Conservation (phyloP, 352 stramenopile genomes). For the Pythium periplocum region DNA sequence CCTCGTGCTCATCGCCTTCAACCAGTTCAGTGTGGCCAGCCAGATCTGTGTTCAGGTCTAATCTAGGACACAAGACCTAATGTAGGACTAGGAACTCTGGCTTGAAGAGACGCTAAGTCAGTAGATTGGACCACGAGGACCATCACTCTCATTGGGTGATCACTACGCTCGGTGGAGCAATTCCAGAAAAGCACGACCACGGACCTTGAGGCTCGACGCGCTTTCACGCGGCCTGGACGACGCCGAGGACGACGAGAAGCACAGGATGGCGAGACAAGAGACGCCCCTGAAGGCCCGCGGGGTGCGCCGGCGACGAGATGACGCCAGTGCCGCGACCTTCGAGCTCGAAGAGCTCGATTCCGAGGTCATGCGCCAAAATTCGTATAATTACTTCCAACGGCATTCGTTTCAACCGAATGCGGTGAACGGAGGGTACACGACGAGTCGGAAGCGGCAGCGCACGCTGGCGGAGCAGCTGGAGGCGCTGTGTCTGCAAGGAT, state of each 20-base stretch:
- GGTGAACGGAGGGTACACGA: background rate
- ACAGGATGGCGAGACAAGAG: too few relatives aligned
- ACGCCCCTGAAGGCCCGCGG: conserved; percentile 8
- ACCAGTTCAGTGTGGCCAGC: too few relatives aligned
- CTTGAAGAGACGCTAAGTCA: too few relatives aligned
- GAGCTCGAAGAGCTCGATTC: conserved; percentile 70
- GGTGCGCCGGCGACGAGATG: conserved; percentile 45
- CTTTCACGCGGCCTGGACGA: too few relatives aligned
- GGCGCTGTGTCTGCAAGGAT: conserved; percentile 29
- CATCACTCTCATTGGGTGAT: conserved; percentile 1
- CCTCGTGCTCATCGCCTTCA: too few relatives aligned
- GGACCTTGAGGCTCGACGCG: too few relatives aligned
- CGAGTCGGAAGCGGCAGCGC: conserved; percentile 43
- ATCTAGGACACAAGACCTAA: background rate
- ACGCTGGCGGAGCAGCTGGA: conserved; percentile 65
- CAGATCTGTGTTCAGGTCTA: background rate
- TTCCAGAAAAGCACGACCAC: background rate
- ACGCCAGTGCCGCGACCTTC: conserved; percentile 17
- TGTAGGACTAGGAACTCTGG: background rate
- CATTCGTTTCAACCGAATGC: conserved; percentile 4
- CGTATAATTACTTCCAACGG: conserved; percentile 69
- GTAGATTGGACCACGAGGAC: background rate
- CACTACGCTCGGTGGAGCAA: background rate
- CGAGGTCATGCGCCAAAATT: conserved; percentile 58
- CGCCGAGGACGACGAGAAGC: too few relatives aligned